Evolutionary conservation across 805 yeast genomes (phyloP).

Genomic region (Candida boleticola): DNA sequence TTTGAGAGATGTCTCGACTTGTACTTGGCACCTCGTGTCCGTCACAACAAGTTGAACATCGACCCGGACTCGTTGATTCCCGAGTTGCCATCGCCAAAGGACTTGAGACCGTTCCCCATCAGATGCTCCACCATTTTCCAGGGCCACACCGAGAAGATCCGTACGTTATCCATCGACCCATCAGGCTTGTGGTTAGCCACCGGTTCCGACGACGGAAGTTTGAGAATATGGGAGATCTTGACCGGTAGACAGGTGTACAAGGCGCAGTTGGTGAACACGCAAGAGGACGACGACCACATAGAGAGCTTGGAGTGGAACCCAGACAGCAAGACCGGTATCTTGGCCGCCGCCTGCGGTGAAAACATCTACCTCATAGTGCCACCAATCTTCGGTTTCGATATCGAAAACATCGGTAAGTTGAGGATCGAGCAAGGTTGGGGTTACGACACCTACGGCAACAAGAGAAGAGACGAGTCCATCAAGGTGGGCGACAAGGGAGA

Average conservation of each 20-base stretch:
- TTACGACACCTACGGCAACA: slow-evolving; percentile 62
- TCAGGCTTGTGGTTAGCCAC: slow-evolving; percentile 94
- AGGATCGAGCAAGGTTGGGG: slow-evolving; percentile 92
- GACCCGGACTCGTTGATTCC: slow-evolving; percentile 97
- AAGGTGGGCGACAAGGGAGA: slow-evolving; percentile 36
- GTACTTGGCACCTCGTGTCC: slow-evolving; percentile 93
- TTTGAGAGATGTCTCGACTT: slow-evolving; percentile 93
- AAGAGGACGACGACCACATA: slow-evolving; percentile 69
- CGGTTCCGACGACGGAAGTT: slow-evolving; percentile 95
- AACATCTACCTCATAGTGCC: slow-evolving; percentile 77
- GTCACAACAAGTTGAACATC: slow-evolving; percentile 84
- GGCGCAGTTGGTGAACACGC: slow-evolving; percentile 48
- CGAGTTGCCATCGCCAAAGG: slow-evolving; percentile 94
- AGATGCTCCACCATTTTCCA: slow-evolving; percentile 76
- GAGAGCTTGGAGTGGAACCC: slow-evolving; percentile 93
- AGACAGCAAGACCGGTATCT: slow-evolving; percentile 63
- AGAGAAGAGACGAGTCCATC: slow-evolving; percentile 32
- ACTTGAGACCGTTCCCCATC: slow-evolving; percentile 94
- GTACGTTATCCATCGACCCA: slow-evolving; percentile 83
- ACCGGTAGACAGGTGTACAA: slow-evolving; percentile 92
- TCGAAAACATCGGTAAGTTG: slow-evolving; percentile 76
- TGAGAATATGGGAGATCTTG: slow-evolving; percentile 93
- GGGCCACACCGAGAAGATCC: slow-evolving; percentile 82
- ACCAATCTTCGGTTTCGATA: slow-evolving; percentile 84
- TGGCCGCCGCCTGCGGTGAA: slow-evolving; percentile 85